Evolutionary conservation across 2,329 filamentous ascomycete species (phyloP), one percentile per base, ranked within the genome.

Genomic region (Coccinonectria pachysandricola): DNA sequence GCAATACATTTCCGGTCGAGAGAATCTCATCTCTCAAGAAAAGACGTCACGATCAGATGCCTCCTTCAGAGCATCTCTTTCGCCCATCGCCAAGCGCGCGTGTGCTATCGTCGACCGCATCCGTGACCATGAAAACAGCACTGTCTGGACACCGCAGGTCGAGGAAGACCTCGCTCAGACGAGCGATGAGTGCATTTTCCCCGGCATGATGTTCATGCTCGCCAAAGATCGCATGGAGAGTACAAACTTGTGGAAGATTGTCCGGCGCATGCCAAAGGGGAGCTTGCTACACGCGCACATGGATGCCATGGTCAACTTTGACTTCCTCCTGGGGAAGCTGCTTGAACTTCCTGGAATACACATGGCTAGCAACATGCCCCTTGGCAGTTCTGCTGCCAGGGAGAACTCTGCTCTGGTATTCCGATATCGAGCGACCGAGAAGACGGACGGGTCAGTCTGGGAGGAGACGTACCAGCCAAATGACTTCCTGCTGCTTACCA

Each of bases 151-250:
- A 7, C 64, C 71, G 16, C 68, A 73, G 23, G 71, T 80, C 25
- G 80, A 88, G 43, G 76, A 87, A 46, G 65, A 65, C 22, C 60
- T 85, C 3, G 75, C 78, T 4, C 68, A 71, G 37, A 59, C 72
- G 30, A 60, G 56, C n/a, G 53, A 74, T 42, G 68, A 73, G 34
- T 72, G 75, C 40, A 61, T 88, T 26, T 84, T 81, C 49, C 85
- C 85, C 1, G 87, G 87, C 8, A 93, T 94, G 79, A 91, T 93
- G 81, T 95, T 94, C 56, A 77, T 72, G 18, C 66, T 88, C 18
- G 85, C 85, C 42, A 88, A 86, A 54, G 71, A 76, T n/a, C 73
- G 75, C 19, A 92, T 94, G 74, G 84, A 93, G 55, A 65, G 66
- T 41, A 93, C 84, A 9, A 76, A 76, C 46, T 64, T 95, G 13